phyloP scores from a whole-genome alignment of 108 stramenopile genomes.

The Cyclotella atomus region DNA sequence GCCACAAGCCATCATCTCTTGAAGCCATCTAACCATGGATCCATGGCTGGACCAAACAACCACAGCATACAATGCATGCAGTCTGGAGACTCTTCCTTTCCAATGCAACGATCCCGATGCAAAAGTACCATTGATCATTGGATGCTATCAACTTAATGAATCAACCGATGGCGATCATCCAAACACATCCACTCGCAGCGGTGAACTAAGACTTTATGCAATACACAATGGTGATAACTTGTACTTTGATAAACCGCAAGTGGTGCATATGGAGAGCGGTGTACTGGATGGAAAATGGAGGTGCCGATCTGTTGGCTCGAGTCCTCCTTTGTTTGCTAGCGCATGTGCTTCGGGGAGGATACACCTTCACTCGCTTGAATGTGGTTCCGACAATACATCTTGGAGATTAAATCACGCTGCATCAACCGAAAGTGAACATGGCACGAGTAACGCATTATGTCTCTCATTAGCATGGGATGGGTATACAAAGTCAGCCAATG shows the following conservation, averaged over 20 bases:
- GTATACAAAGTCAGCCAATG: not conserved
- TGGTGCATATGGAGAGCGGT: conserved; percentile 51
- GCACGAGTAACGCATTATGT: conserved; percentile 29
- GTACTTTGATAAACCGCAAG: conserved; percentile 36
- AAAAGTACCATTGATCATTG: conserved; percentile 54
- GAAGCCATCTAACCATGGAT: too few relatives aligned
- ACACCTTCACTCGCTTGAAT: conserved; percentile 44
- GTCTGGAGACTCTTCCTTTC: conserved; percentile 58
- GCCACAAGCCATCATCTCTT: not conserved
- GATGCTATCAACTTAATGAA: conserved; percentile 83
- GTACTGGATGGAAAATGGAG: conserved; percentile 88
- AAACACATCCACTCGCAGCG: conserved; percentile 30
- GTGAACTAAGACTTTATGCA: conserved; percentile 46
- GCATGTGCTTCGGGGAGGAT: conserved; percentile 44
- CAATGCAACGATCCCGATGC: not conserved
- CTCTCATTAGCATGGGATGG: conserved; percentile 62
- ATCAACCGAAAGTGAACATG: conserved; percentile 22
- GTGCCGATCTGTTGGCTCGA: not conserved
- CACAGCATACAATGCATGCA: conserved; percentile 76
- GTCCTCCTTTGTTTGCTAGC: conserved; percentile 38
- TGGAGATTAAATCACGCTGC: conserved; percentile 37
- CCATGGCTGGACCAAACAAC: conserved; percentile 53
- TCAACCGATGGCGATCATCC: not conserved
- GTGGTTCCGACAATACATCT: conserved; percentile 8
- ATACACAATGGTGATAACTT: conserved; percentile 20